A percentile compares a stretch with the other conserved stretches of the same genome.
Conservation (phyloP, 495 filamentous ascomycete genomes). For the Achaetomiella virescens region DNA sequence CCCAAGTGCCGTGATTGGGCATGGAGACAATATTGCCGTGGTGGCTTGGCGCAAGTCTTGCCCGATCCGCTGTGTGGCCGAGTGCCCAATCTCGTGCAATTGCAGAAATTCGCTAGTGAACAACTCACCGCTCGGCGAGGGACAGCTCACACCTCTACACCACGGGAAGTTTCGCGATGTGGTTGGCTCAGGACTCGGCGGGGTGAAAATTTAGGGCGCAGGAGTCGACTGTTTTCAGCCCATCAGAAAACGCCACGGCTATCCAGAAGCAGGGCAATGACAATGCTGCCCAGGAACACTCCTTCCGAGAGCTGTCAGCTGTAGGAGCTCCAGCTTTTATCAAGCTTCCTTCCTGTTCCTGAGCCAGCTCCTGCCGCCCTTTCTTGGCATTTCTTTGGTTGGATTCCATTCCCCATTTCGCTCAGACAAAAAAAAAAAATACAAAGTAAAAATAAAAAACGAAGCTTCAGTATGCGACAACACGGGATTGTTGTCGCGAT, state of each 20-base stretch:
- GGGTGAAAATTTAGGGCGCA: slow-evolving; percentile 8
- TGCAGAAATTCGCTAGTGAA: not conserved
- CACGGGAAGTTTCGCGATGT: not conserved
- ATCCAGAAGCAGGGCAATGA: not conserved
- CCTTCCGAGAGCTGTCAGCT: not conserved
- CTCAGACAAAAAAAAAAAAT: not conserved
- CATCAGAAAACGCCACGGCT: slow-evolving; percentile 24
- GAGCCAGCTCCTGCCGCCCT: not conserved
- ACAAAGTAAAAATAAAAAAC: not conserved
- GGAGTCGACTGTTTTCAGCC: slow-evolving; percentile 15
- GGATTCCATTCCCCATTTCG: too few species aligned
- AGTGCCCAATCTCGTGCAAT: slow-evolving; percentile 10
- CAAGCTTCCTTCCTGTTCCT: slow-evolving; percentile 10
- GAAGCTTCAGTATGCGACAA: slow-evolving; percentile 5
- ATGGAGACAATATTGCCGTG: not conserved
- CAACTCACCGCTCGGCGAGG: slow-evolving; percentile 9
- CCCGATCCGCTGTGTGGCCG: slow-evolving; percentile 8
- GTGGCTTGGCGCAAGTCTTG: slow-evolving; percentile 9
- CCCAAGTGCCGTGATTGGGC: slow-evolving; percentile 8
- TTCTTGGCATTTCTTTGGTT: slow-evolving; percentile 4
- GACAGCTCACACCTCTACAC: not conserved
- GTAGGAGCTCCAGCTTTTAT: not conserved
- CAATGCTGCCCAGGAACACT: not conserved
- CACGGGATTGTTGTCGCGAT: not conserved
- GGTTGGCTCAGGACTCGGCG: slow-evolving; percentile 15